Evolutionary conservation across 441 rosid genomes (phyloP).

Genomic region (Capsella rubella): DNA sequence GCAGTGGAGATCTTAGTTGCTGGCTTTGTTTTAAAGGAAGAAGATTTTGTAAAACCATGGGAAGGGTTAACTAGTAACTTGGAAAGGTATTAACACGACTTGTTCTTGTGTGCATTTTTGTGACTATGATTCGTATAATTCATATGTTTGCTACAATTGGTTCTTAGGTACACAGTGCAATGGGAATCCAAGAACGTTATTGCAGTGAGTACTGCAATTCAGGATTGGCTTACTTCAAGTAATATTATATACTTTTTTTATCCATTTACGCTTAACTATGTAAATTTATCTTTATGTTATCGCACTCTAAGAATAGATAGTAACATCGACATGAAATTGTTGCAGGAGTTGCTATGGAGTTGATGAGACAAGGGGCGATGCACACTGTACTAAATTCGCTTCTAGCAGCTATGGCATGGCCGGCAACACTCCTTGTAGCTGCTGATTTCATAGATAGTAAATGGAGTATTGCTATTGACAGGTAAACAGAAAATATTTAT

Average conservation of each 20-base stretch:
- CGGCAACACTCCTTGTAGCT: constrained; percentile 77
- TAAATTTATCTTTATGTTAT: neutral
- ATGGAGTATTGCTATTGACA: constrained; percentile 87
- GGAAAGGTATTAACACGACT: constrained; percentile 68
- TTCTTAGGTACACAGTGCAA: constrained; percentile 78
- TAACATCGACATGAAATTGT: constrained; percentile 32
- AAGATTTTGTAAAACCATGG: constrained; percentile 89
- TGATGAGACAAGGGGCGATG: constrained; percentile 94
- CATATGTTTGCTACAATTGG: neutral
- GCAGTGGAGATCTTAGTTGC: constrained; percentile 87
- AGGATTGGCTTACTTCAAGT: constrained; percentile 99
- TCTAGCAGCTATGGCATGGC: constrained; percentile 78
- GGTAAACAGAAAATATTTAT: constrained; percentile 50
- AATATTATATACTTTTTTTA: constrained; percentile 45
- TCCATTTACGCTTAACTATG: constrained; percentile 21
- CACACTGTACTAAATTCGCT: constrained; percentile 81
- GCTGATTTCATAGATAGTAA: constrained; percentile 84
- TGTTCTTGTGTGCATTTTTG: constrained; percentile 6
- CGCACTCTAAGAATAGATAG: constrained; percentile 3
- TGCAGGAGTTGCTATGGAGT: constrained; percentile 71
- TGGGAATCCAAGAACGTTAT: constrained; percentile 92
- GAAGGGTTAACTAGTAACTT: constrained; percentile 72
- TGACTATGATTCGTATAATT: neutral
- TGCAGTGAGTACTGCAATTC: constrained; percentile 92
- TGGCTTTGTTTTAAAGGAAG: constrained; percentile 72